Conservation (phyloP, 805 yeast species). For the Wickerhamomyces hampshirensis region DNA sequence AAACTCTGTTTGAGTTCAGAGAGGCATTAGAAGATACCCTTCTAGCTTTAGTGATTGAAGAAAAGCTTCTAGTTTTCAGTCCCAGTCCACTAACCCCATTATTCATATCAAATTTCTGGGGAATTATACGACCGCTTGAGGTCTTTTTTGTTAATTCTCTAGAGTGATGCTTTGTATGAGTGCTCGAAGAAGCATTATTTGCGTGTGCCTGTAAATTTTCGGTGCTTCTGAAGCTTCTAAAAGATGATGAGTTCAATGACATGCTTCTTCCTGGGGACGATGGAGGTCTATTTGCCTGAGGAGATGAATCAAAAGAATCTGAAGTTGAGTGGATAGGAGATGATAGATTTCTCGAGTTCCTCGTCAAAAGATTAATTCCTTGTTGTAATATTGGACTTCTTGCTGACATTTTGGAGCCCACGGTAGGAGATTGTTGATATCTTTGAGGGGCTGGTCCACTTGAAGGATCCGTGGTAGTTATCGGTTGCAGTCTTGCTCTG, state of each 20-base stretch:
- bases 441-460: conserved; percentile 15
- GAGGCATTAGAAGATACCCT: conserved; percentile 23
- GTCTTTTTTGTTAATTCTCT: conserved; percentile 31
- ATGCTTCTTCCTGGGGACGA: conserved; percentile 27
- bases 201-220: conserved; percentile 18
- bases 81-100: conserved; percentile 30
- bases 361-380: conserved; percentile 31
- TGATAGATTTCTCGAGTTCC: conserved; percentile 21
- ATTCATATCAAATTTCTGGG: conserved; percentile 40
- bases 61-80: conserved; percentile 41
- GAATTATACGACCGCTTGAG: conserved; percentile 39
- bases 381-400: conserved; percentile 35
- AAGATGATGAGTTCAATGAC: conserved; percentile 30
- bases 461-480: conserved; percentile 13
- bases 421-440: conserved; percentile 16
- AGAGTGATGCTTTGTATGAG: conserved; percentile 28
- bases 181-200: neutral
- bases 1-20: conserved; percentile 19
- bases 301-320: neutral
- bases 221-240: conserved; percentile 27
- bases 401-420: conserved; percentile 10
- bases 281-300: conserved; percentile 5
- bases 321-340: conserved; percentile 15
- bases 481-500: conserved; percentile 14
- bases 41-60: conserved; percentile 29